Evolutionary conservation across 2,329 filamentous ascomycete species (phyloP).

Genomic region (Fusarium duplospermum): DNA sequence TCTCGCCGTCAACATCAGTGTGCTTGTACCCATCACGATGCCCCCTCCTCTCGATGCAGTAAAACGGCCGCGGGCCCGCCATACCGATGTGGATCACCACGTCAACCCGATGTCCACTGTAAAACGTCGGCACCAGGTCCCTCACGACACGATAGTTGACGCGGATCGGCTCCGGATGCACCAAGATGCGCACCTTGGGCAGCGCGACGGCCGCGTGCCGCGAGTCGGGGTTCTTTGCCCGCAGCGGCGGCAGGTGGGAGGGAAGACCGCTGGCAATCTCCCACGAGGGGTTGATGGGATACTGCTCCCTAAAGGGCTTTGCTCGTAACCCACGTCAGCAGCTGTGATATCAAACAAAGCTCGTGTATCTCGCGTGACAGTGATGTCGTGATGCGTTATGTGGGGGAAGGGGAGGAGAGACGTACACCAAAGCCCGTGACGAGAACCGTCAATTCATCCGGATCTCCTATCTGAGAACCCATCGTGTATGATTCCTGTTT

Average conservation of each 20-base stretch:
- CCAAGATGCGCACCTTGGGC: constrained; percentile 68
- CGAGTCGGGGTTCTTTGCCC: constrained; percentile 54
- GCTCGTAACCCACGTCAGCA: constrained; percentile 27
- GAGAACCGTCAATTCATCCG: constrained; percentile 67
- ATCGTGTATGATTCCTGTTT: constrained; percentile 33
- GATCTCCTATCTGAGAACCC: constrained; percentile 50
- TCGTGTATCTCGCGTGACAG: constrained; percentile 20
- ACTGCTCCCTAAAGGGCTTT: constrained; percentile 80
- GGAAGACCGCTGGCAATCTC: constrained; percentile 80
- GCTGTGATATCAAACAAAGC: background rate
- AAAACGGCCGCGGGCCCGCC: constrained; percentile 72
- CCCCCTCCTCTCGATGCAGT: constrained; percentile 76
- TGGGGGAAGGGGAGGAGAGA: constrained; percentile 31
- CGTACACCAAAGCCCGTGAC: constrained; percentile 72
- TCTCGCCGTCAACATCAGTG: constrained; percentile 75
- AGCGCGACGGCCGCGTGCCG: constrained; percentile 46
- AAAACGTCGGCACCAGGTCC: constrained; percentile 71
- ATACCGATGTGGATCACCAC: constrained; percentile 84
- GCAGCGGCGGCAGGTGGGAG: constrained; percentile 66
- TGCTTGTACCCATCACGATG: constrained; percentile 79
- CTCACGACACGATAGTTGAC: constrained; percentile 78
- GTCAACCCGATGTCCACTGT: constrained; percentile 68
- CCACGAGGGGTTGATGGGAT: constrained; percentile 82
- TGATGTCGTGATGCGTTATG: constrained; percentile 3
- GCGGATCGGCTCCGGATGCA: constrained; percentile 74